Evolutionary conservation across 306 rosid species (phyloP).

Genomic region (Quercus cerris): DNA sequence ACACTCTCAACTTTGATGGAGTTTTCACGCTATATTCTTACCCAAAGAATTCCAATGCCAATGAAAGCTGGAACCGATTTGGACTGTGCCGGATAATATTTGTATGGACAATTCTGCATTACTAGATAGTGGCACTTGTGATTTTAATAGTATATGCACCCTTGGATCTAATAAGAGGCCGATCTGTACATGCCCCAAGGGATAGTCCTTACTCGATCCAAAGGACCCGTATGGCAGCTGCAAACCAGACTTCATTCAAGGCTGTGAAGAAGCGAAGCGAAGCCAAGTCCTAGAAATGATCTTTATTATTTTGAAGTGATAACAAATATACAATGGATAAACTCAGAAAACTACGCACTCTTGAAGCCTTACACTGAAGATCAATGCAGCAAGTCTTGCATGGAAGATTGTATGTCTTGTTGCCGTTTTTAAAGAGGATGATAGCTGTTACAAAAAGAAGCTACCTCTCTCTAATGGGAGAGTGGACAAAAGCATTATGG

Average conservation of each 20-base stretch:
- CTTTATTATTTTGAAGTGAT: conserved; percentile 16
- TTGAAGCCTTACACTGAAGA: conserved; percentile 25
- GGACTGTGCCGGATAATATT: conserved; percentile 28
- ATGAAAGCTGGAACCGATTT: conserved; percentile 16
- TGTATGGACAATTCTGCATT: neutral
- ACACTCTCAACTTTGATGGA: conserved; percentile 51
- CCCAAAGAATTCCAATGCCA: conserved; percentile 27
- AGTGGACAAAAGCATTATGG: neutral
- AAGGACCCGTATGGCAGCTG: conserved; percentile 26
- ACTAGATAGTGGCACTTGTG: conserved; percentile 24
- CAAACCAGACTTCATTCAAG: conserved; percentile 32
- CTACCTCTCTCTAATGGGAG: conserved; percentile 30
- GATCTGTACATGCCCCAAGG: conserved; percentile 28
- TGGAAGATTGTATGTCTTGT: conserved; percentile 43
- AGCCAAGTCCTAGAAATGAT: neutral
- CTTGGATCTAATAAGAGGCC: neutral
- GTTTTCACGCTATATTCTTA: conserved; percentile 28
- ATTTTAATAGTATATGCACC: conserved; percentile 6
- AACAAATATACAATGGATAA: conserved; percentile 27
- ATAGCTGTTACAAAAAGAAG: conserved; percentile 27
- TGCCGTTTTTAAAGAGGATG: neutral
- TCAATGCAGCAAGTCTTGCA: conserved; percentile 29
- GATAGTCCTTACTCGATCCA: conserved; percentile 33
- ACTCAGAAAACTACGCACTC: conserved; percentile 13
- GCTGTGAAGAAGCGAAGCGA: conserved; percentile 34